These are phyloP conservation scores for Globisporangium ultimum DNA, from an alignment of 352 stramenopile genomes.

Conservation along the genomic window DNA sequence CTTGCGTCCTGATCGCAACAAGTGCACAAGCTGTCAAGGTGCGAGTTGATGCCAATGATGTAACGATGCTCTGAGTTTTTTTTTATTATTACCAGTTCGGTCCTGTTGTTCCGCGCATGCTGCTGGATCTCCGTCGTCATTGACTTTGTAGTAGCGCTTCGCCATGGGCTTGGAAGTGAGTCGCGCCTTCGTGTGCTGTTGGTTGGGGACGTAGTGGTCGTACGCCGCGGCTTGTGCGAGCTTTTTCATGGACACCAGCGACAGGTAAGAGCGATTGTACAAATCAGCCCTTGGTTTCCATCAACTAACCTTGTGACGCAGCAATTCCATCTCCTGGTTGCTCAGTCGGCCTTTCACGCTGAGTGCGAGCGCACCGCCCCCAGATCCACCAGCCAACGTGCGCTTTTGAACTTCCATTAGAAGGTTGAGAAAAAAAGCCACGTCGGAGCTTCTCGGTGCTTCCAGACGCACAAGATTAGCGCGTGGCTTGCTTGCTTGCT, in stretches of 20 bases:
- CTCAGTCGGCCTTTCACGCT: constrained; percentile 49
- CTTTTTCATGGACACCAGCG: constrained; percentile 15
- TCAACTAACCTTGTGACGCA: constrained; percentile 35
- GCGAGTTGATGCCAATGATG: neutral
- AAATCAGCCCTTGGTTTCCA: neutral
- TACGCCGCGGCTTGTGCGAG: constrained; percentile 55
- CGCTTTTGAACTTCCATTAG: neutral
- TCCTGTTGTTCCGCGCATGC: constrained; percentile 1
- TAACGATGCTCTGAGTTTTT: neutral
- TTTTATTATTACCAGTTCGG: constrained; percentile 18
- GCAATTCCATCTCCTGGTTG: constrained; percentile 69
- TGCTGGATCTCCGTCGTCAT: constrained; percentile 4
- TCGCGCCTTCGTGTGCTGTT: constrained; percentile 15
- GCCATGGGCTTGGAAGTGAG: constrained; percentile 47
- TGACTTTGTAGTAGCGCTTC: constrained; percentile 40
- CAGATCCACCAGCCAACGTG: too few species aligned
- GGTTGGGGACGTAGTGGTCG: constrained; percentile 43
- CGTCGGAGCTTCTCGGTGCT: too few species aligned
- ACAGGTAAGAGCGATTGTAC: neutral
- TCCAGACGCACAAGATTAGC: too few species aligned
- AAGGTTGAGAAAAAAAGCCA: too few species aligned
- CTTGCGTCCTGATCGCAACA: constrained; percentile 17
- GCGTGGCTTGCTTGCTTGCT: too few species aligned
- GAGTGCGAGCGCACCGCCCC: constrained; percentile 18
- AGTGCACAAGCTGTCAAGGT: neutral